A percentile compares a stretch with the other conserved stretches of the same genome.
These are phyloP conservation scores for Cadophora sp. DNA, from an alignment of 2,329 filamentous ascomycete species.

Conservation along the genomic window DNA sequence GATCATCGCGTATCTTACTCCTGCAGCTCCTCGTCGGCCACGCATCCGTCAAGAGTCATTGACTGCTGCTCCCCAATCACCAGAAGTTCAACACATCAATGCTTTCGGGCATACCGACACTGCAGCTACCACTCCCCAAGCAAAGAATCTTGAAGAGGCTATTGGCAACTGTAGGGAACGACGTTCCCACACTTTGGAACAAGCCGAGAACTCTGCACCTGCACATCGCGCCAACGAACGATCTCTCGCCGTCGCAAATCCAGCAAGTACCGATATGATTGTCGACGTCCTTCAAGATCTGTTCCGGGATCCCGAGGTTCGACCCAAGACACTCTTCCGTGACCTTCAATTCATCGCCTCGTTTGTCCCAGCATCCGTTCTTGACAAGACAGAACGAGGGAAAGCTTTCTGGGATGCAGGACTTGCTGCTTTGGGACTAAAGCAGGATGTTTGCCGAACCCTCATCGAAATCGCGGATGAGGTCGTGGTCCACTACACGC, in stretches of 20 bases:
- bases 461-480: conserved; percentile 70
- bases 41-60: conserved; percentile 41
- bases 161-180: conserved; percentile 75
- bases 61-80: conserved; percentile 62
- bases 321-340: conserved; percentile 82
- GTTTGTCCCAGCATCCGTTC: conserved; percentile 65
- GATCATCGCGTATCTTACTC: conserved; percentile 75
- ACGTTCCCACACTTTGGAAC: conserved; percentile 62
- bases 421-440: conserved; percentile 85
- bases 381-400: conserved; percentile 67
- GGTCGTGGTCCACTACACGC: conserved; percentile 72
- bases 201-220: conserved; percentile 66
- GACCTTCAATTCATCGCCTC: conserved; percentile 78
- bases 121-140: conserved; percentile 43
- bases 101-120: conserved; percentile 42
- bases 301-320: conserved; percentile 70
- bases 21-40: conserved; percentile 50
- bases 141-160: conserved; percentile 65
- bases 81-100: conserved; percentile 47
- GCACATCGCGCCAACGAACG: conserved; percentile 78
- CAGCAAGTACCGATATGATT: conserved; percentile 56
- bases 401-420: conserved; percentile 87
- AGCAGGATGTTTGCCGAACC: conserved; percentile 80
- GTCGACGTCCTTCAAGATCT: conserved; percentile 71
- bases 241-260: conserved; percentile 62